Percentiles rank a stretch among this genome's conserved stretches.
Conservation (phyloP, 2,329 filamentous ascomycete genomes). For the Colletotrichum tabaci region DNA sequence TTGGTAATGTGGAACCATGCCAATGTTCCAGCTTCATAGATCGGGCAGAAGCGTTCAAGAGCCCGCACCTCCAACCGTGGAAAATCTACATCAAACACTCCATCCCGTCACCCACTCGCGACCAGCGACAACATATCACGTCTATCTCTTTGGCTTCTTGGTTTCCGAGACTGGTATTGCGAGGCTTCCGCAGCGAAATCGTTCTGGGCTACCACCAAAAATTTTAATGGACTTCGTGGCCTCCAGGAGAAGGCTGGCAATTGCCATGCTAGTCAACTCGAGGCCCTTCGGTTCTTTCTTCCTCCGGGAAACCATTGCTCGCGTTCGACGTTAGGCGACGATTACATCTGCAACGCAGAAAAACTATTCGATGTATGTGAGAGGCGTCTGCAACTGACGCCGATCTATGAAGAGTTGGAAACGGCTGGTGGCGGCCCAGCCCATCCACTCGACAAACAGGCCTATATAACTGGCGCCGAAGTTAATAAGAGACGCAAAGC, state of each 20-base stretch:
- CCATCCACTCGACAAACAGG: constrained; percentile 1
- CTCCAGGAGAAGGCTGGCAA: background rate
- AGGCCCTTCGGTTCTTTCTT: no score
- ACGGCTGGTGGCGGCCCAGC: background rate
- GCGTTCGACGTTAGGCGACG: background rate
- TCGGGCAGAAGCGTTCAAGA: constrained; percentile 13
- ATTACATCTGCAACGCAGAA: background rate
- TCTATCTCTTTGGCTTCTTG: background rate
- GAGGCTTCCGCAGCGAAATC: constrained; percentile 10
- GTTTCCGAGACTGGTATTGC: background rate
- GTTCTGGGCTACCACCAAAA: constrained; percentile 4
- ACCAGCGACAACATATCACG: constrained; percentile 12
- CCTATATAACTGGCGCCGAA: constrained; percentile 2
- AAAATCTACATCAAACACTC: constrained; percentile 7
- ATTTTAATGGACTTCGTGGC: background rate
- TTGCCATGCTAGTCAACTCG: background rate
- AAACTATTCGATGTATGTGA: constrained; percentile 9
- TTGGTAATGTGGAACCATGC: constrained; percentile 18
- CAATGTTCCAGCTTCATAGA: constrained; percentile 10
- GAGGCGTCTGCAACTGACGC: background rate
- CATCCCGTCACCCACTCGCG: constrained; percentile 6
- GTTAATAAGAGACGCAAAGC: background rate
- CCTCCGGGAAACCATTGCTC: background rate
- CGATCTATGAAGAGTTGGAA: background rate
- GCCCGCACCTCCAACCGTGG: constrained; percentile 22